Evolutionary conservation across 2,329 filamentous ascomycete genomes (phyloP).

Genomic region (Fusarium kyushuense): DNA sequence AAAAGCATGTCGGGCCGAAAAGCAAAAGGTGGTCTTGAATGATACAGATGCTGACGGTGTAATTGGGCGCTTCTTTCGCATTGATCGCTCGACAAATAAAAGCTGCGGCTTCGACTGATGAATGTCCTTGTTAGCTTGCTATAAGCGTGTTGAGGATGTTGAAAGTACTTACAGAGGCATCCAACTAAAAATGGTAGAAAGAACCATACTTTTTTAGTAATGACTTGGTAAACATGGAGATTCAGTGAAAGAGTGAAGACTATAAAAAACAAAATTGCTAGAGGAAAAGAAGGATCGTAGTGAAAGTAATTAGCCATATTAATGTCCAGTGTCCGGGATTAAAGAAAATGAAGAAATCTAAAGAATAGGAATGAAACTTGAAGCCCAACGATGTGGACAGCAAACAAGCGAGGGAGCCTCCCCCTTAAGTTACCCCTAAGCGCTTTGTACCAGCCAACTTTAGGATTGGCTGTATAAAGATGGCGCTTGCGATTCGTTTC

Average conservation of each 20-base stretch:
- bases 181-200: conserved; percentile 6
- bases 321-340: too few relatives aligned
- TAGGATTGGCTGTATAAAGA: too few relatives aligned
- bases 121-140: neutral
- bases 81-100: neutral
- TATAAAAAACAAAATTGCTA: neutral
- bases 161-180: neutral
- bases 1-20: conserved; percentile 9
- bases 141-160: too few relatives aligned
- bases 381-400: too few relatives aligned
- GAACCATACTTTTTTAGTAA: conserved; percentile 2
- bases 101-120: neutral
- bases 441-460: too few relatives aligned
- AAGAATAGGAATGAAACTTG: too few relatives aligned
- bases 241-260: neutral
- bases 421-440: too few relatives aligned
- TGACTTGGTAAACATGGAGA: neutral
- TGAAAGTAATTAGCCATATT: conserved; percentile 6
- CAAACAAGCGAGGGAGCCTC: too few relatives aligned
- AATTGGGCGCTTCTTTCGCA: neutral
- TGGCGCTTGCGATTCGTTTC: too few relatives aligned
- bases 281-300: conserved; percentile 9
- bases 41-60: neutral
- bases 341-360: too few relatives aligned
- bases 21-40: neutral